Percentiles rank a stretch among this genome's conserved stretches.
These are phyloP conservation scores for Trifolium pratense DNA, from an alignment of 306 rosid genomes.

Conservation along the genomic window DNA sequence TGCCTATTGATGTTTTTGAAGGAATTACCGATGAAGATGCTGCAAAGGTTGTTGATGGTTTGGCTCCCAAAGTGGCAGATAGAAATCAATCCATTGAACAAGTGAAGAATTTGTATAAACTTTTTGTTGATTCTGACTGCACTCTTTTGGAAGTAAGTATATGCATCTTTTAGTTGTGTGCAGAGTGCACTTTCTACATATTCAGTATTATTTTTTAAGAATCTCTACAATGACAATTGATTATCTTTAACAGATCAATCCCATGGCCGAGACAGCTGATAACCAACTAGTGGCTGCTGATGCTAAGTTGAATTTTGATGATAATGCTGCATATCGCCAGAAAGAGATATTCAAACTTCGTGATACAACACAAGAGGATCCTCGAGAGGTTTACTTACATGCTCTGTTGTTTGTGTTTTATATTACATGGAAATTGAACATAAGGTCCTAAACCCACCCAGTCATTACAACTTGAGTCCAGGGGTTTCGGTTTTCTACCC, in stretches of 20 bases:
- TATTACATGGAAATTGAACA: slow-evolving; percentile 1
- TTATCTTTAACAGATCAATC: slow-evolving; percentile 75
- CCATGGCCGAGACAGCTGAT: slow-evolving; percentile 94
- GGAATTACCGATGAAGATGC: slow-evolving; percentile 96
- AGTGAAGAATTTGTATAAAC: slow-evolving; percentile 95
- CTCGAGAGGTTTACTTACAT: slow-evolving; percentile 77
- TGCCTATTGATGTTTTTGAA: slow-evolving; percentile 88
- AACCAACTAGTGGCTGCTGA: slow-evolving; percentile 98
- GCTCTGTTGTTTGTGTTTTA: slow-evolving; percentile 16
- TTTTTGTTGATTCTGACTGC: slow-evolving; percentile 82
- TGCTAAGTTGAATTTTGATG: slow-evolving; percentile 98
- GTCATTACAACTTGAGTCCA: slow-evolving; percentile 13
- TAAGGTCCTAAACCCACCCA: not conserved
- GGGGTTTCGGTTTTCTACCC: slow-evolving; percentile 14
- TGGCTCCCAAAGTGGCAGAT: slow-evolving; percentile 83
- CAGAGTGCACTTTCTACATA: slow-evolving; percentile 17
- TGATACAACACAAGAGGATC: slow-evolving; percentile 97
- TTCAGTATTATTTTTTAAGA: not conserved
- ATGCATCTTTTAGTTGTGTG: slow-evolving; percentile 27
- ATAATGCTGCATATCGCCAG: slow-evolving; percentile 92
- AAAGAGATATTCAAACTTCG: slow-evolving; percentile 89
- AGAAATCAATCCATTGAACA: slow-evolving; percentile 83
- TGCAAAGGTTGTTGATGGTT: slow-evolving; percentile 95
- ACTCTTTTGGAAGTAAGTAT: slow-evolving; percentile 93
- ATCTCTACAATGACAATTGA: slow-evolving; percentile 26